Evolutionary conservation across 805 yeast genomes (phyloP), one percentile per base, ranked within the genome.

Genomic region (Wickerhamiella dianesei): DNA sequence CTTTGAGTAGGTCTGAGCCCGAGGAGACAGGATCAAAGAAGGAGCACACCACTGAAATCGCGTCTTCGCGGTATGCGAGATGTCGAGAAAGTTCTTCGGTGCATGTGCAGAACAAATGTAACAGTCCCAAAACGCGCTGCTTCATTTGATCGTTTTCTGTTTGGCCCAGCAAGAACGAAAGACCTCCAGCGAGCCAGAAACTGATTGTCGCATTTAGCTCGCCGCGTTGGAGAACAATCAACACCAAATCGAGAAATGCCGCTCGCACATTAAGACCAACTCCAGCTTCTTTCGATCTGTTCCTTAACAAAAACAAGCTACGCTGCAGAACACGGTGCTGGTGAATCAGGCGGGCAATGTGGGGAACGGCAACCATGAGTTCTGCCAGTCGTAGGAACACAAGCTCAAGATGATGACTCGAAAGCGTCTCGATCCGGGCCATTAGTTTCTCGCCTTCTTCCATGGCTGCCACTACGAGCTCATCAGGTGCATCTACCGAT

Each of bases 401-500:
- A 4, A 47, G 17, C 6, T 35, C 48, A 9, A 46, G 32, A 12
- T 52, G 53, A 18, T 43, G 44, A 3, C 40, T 43, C 9, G 48
- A 29, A 9, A 35, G 37, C 12, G 21, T 19, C 4, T 22, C 29
- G 8, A 50, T 9, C 13, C 20, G 21, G 4, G n/a, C 43, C 12
- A 46, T 37, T 3, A 57, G 44, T 41, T 53, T 46, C 13, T 40
- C 43, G 9, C 58, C 52, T 29, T 57, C 60, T 14, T 53, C 52
- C 16, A 50, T 53, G 2, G 58, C 58, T 17, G 50, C 48, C 1
- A 50, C 45, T 3, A 48, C 44, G 9, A 47, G 40, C 39, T 50
- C 56, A 22, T 49, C 53, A 3, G 53, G 54, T 8, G 54, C 50
- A 3, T 51, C 71, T 51, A 53, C 65, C 60, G 51, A 66, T 56